phyloP scores from a whole-genome alignment of 2,329 filamentous ascomycete genomes.

The Ramichloridium luteum region DNA sequence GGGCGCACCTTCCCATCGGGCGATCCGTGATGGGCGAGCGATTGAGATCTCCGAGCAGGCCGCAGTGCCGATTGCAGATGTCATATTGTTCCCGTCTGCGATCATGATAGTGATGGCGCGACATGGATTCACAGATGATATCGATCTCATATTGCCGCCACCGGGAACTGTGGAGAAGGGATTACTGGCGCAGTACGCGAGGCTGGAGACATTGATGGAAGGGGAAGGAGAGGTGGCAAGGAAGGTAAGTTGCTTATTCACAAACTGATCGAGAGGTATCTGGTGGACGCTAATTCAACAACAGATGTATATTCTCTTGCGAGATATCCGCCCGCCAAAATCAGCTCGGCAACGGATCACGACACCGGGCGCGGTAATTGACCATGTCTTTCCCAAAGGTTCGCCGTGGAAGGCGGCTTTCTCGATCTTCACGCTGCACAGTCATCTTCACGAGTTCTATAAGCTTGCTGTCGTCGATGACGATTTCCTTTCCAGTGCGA shows the following conservation, averaged over 20 bases:
- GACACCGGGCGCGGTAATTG: constrained; percentile 39
- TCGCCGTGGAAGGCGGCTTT: constrained; percentile 59
- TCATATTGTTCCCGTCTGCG: constrained; percentile 13
- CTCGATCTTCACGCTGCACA: constrained; percentile 53
- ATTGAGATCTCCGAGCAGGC: constrained; percentile 11
- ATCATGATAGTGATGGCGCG: constrained; percentile 18
- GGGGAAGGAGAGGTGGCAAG: constrained; percentile 45
- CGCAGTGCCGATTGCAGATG: constrained; percentile 9
- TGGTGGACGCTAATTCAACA: too few species aligned
- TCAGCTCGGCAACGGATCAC: constrained; percentile 41
- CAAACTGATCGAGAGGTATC: not conserved
- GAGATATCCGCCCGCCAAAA: constrained; percentile 35
- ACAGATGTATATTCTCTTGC: constrained; percentile 55
- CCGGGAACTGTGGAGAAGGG: constrained; percentile 56
- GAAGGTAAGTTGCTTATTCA: constrained; percentile 6
- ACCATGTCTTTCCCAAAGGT: constrained; percentile 53
- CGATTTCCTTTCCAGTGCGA: constrained; percentile 17
- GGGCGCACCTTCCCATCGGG: constrained; percentile 13
- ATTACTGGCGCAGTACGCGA: constrained; percentile 68
- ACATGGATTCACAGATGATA: constrained; percentile 15
- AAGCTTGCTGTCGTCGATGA: constrained; percentile 19
- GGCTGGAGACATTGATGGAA: constrained; percentile 69
- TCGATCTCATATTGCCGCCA: constrained; percentile 16
- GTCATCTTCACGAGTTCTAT: constrained; percentile 39
- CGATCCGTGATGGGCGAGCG: constrained; percentile 16